These are phyloP conservation scores for Dioscorea cayenensis DNA, from an alignment of 116 monocot species.

Conservation along the genomic window DNA sequence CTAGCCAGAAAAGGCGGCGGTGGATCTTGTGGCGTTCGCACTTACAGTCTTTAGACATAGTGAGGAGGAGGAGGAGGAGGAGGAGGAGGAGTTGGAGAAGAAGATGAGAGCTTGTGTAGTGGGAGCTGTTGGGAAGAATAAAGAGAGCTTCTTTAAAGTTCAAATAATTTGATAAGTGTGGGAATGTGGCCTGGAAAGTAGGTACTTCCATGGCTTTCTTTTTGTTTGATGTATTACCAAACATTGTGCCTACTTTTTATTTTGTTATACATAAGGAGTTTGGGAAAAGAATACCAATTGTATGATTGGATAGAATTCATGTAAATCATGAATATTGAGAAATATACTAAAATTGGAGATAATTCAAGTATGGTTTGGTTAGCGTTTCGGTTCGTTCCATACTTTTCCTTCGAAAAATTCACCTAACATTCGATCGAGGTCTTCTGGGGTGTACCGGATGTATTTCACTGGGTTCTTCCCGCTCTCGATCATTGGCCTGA, in stretches of 20 bases:
- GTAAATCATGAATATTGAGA: no score
- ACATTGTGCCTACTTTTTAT: neutral
- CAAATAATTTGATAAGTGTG: no score
- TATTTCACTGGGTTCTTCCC: conserved; percentile 61
- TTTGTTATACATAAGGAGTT: no score
- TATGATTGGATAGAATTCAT: no score
- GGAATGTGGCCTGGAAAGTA: no score
- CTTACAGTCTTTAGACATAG: conserved; percentile 24
- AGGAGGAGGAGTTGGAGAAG: neutral
- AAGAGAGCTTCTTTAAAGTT: no score
- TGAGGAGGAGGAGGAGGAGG: neutral
- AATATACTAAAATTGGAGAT: no score
- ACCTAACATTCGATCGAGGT: conserved; percentile 44
- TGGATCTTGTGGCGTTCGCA: conserved; percentile 20
- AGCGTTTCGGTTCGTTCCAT: conserved; percentile 31
- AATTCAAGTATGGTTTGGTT: neutral
- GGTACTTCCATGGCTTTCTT: no score
- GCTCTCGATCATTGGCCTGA: conserved; percentile 46
- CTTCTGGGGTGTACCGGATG: conserved; percentile 45
- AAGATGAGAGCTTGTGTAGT: neutral
- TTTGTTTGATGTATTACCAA: neutral
- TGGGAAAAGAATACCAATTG: no score
- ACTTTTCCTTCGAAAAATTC: conserved; percentile 59
- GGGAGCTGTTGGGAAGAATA: neutral
- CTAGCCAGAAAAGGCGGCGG: conserved; percentile 1